These are phyloP conservation scores for Pleurotus cornucopiae DNA, from an alignment of 768 basidiomycete genomes.

Conservation along the genomic window DNA sequence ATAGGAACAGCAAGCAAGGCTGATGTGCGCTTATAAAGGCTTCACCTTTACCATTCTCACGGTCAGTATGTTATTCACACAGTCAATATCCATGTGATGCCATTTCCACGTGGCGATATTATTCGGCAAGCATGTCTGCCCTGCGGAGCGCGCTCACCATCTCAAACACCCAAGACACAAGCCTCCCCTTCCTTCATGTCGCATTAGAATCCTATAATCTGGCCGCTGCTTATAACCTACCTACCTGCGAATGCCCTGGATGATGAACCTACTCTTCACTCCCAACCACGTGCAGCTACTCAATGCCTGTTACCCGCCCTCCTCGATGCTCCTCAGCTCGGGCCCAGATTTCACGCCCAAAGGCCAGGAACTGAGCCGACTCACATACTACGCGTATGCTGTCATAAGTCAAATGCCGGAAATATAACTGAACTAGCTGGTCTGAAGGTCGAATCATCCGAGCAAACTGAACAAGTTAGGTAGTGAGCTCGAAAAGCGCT, in stretches of 20 bases:
- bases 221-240: constrained; percentile 13
- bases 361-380: constrained; percentile 77
- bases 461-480: constrained; percentile 78
- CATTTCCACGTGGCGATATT: constrained; percentile 3
- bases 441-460: constrained; percentile 57
- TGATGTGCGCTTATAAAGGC: too few species aligned
- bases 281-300: constrained; percentile 83
- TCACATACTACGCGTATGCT: constrained; percentile 76
- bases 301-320: constrained; percentile 81
- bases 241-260: neutral
- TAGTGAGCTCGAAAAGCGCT: constrained; percentile 71
- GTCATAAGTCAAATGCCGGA: neutral
- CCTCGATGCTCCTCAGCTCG: constrained; percentile 66
- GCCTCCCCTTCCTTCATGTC: constrained; percentile 5
- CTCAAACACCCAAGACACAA: neutral
- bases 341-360: constrained; percentile 80
- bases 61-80: neutral
- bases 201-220: constrained; percentile 5
- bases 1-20: too few species aligned
- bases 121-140: neutral
- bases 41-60: too few species aligned
- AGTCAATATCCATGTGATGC: neutral
- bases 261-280: constrained; percentile 72
- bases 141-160: neutral
- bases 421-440: neutral